Evolutionary conservation across 148 eudicot species (phyloP).

Genomic region (Heliamphora exappendiculata): DNA sequence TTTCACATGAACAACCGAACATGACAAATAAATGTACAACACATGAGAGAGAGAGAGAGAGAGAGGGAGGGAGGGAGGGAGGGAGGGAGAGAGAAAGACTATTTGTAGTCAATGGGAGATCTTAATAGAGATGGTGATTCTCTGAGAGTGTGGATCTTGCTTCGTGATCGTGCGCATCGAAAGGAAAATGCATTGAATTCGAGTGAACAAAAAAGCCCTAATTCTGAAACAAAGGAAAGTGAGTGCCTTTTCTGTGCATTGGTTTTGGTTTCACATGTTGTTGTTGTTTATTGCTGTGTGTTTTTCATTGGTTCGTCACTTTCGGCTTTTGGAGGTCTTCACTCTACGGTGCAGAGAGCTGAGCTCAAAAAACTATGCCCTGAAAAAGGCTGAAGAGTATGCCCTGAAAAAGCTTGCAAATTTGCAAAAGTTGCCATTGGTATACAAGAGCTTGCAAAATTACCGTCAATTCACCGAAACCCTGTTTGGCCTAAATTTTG

Average conservation of each 20-base stretch:
- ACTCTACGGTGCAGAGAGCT: constrained; percentile 7
- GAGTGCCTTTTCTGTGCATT: constrained; percentile 12
- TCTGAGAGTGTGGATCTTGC: constrained; percentile 11
- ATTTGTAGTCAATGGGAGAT: constrained; percentile 9
- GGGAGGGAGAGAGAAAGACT: too few relatives aligned
- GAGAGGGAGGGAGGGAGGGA: not conserved
- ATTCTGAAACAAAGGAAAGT: constrained; percentile 9
- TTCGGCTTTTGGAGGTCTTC: constrained; percentile 20
- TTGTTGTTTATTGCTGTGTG: not conserved
- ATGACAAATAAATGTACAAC: not conserved
- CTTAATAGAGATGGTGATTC: constrained; percentile 9
- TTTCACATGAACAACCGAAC: not conserved
- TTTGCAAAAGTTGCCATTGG: constrained; percentile 5
- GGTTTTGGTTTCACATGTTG: constrained; percentile 5
- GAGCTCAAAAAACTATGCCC: not conserved
- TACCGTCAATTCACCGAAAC: too few relatives aligned
- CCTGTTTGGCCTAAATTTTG: too few relatives aligned
- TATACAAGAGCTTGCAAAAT: too few relatives aligned
- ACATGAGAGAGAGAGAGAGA: not conserved
- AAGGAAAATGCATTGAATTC: constrained; percentile 7
- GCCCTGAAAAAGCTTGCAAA: not conserved
- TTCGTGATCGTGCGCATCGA: not conserved
- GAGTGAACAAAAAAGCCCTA: constrained; percentile 15
- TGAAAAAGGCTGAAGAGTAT: not conserved
- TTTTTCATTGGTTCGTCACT: constrained; percentile 27